These are phyloP conservation scores for Pseudocercospora cruenta DNA, from an alignment of 2,329 filamentous ascomycete species.

Conservation along the genomic window DNA sequence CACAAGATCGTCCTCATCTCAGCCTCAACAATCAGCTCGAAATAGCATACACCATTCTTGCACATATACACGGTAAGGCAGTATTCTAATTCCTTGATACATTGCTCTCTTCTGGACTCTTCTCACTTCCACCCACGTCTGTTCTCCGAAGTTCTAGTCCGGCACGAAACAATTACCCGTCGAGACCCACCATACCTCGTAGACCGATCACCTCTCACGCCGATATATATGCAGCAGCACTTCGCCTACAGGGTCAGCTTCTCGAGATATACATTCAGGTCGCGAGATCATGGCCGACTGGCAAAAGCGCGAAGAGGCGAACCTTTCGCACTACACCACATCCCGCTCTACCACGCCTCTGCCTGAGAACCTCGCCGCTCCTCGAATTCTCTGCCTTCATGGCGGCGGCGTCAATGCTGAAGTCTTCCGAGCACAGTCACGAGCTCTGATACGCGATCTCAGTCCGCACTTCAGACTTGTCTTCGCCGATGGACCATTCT, in stretches of 20 bases:
- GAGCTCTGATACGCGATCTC: slow-evolving; percentile 57
- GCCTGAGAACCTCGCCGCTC: slow-evolving; percentile 40
- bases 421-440: slow-evolving; percentile 71
- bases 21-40: slow-evolving; percentile 5
- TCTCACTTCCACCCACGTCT: too few species aligned
- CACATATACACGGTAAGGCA: not conserved
- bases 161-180: not conserved
- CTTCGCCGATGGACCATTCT: slow-evolving; percentile 72
- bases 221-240: not conserved
- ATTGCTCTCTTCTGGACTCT: not conserved
- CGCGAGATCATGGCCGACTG: not conserved
- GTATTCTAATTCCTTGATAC: not conserved
- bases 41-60: not conserved
- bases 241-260: not conserved
- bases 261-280: not conserved
- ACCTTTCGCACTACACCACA: not conserved
- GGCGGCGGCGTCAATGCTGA: slow-evolving; percentile 74
- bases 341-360: slow-evolving; percentile 12
- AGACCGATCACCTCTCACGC: not conserved
- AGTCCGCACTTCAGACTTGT: slow-evolving; percentile 66
- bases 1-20: not conserved
- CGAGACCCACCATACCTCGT: not conserved
- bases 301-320: slow-evolving; percentile 1
- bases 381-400: slow-evolving; percentile 79
- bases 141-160: not conserved